phyloP scores from a whole-genome alignment of 2,329 filamentous ascomycete species.

The Diaporthe sp. region DNA sequence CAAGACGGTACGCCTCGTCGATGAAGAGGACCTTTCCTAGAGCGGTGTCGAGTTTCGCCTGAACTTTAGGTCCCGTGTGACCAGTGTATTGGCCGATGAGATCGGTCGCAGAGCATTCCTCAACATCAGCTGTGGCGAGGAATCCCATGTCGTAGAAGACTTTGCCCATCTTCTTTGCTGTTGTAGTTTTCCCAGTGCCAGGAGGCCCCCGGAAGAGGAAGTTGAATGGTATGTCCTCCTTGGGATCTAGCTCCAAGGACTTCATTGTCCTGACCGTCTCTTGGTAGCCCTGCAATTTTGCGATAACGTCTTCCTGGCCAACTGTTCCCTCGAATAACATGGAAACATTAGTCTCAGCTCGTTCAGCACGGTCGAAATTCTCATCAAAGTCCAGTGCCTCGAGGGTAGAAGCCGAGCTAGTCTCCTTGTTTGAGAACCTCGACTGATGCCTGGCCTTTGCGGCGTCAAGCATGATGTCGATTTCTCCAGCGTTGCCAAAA shows the following conservation, averaged over 20 bases:
- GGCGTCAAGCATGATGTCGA: slow-evolving; percentile 75
- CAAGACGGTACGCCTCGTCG: slow-evolving; percentile 79
- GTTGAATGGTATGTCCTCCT: slow-evolving; percentile 72
- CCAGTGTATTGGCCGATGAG: slow-evolving; percentile 78
- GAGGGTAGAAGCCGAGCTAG: slow-evolving; percentile 46
- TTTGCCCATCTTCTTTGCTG: slow-evolving; percentile 78
- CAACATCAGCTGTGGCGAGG: slow-evolving; percentile 69
- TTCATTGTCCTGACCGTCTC: slow-evolving; percentile 65
- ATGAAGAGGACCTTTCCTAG: slow-evolving; percentile 78
- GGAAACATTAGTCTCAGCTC: slow-evolving; percentile 61
- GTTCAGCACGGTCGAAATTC: slow-evolving; percentile 67
- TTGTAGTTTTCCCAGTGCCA: slow-evolving; percentile 79
- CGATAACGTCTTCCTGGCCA: slow-evolving; percentile 69
- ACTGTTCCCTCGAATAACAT: slow-evolving; percentile 71
- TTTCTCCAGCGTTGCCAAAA: slow-evolving; percentile 81
- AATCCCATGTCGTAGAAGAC: slow-evolving; percentile 78
- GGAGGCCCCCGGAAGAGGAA: slow-evolving; percentile 76
- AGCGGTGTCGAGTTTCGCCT: slow-evolving; percentile 69
- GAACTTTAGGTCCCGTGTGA: slow-evolving; percentile 77
- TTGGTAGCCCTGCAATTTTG: slow-evolving; percentile 68
- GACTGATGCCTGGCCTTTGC: slow-evolving; percentile 62
- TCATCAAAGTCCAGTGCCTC: slow-evolving; percentile 67
- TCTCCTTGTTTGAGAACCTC: slow-evolving; percentile 44
- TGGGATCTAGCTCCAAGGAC: slow-evolving; percentile 65
- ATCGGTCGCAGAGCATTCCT: slow-evolving; percentile 77